phyloP scores from a whole-genome alignment of 345 rosid genomes.

The Xanthoceras sorbifolium region DNA sequence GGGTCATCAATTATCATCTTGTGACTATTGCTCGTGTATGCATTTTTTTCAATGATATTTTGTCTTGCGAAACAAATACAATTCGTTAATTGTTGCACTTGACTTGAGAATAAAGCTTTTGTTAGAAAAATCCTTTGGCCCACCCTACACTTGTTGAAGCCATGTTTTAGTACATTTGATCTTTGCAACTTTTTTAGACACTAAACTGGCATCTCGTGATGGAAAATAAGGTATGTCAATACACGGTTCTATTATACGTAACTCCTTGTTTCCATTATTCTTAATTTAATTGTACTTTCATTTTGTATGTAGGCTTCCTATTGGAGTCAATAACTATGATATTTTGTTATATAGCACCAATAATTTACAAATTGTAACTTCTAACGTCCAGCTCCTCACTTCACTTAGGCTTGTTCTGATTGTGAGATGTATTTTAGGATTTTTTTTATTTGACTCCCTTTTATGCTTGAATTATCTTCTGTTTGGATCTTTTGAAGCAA shows the following conservation, averaged over 20 bases:
- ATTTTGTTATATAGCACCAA: not conserved
- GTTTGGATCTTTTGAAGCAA: not conserved
- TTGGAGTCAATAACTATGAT: not conserved
- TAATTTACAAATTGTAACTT: not conserved
- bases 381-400: not conserved
- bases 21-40: no score
- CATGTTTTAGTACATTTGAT: not conserved
- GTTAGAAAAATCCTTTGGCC: no score
- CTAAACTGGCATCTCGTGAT: not conserved
- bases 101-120: no score
- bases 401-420: not conserved
- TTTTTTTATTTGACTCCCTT: not conserved
- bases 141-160: no score
- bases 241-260: not conserved
- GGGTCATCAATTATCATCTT: no score
- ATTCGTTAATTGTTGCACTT: no score
- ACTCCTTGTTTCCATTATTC: not conserved
- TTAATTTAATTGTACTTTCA: not conserved
- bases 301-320: not conserved
- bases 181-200: not conserved
- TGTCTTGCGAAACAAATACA: no score
- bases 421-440: not conserved
- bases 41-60: no score
- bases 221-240: not conserved
- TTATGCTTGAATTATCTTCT: conserved; percentile 8